Evolutionary conservation across 345 rosid species (phyloP), one percentile per base, ranked within the genome.

Genomic region (Reutealis trisperma): DNA sequence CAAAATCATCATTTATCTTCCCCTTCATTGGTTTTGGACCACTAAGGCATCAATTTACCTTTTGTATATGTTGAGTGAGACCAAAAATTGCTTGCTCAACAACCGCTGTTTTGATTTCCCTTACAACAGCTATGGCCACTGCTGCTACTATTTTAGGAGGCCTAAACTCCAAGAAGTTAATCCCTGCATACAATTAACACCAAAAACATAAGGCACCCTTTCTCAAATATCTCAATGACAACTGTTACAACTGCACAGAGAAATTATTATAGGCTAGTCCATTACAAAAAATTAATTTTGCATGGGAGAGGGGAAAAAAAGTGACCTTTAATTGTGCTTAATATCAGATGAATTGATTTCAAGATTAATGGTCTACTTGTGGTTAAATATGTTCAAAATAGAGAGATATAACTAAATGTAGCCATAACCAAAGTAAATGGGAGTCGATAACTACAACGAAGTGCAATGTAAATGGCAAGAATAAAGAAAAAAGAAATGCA

Each of bases 91-190:
- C n/a, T n/a, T n/a, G n/a, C n/a, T n/a, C n/a, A n/a, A n/a, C n/a
- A n/a, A n/a, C n/a, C 78, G 79, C 83, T 65, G 80, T 73, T 77
- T 77, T 82, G 82, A 79, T 70, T 84, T 86, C 91, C 66, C 74
- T 80, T 30, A 72, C 82, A 71, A 82, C 80, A 79, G 87, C 83
- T 62, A 87, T 70, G 18, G 91, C 89, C 87, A 89, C 91, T 51
- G 93, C 93, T n/a, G 93, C 96, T 83, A 93, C 93, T 66, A 91
- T 77, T 76, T 91, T 93, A 44, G 93, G 89, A 57, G 96, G 88
- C 88, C 85, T 88, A 84, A 86, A 91, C 80, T 87, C 93, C 86
- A 91, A 80, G 54, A 88, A 84, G 79, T 91, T 86, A 81, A 87
- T 85, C 73, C 87, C 96, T 89, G 91, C 90, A 87, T 78, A 85